Evolutionary conservation across 495 filamentous ascomycete species (phyloP).

Genomic region (Penicillium mononematosum): DNA sequence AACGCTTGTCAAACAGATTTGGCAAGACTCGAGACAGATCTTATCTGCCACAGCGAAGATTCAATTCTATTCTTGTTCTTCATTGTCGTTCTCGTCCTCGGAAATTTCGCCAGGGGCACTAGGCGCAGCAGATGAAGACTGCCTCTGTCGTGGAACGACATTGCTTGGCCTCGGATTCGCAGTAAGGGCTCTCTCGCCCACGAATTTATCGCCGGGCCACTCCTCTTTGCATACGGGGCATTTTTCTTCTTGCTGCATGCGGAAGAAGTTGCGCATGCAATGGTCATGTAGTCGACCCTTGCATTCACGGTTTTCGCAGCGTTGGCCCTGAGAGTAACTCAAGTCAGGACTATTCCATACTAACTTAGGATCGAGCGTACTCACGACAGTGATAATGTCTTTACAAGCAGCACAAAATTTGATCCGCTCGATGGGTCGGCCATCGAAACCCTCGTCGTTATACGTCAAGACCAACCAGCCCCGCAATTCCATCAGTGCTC

Average conservation of each 20-base stretch:
- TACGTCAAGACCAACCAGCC: constrained; percentile 81
- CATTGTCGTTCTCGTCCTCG: not conserved
- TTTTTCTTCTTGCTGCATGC: constrained; percentile 55
- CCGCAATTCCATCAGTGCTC: constrained; percentile 81
- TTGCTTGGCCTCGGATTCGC: constrained; percentile 33
- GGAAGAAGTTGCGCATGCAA: constrained; percentile 72
- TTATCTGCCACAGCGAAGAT: not conserved
- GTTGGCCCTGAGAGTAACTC: constrained; percentile 60
- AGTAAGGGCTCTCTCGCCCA: constrained; percentile 74
- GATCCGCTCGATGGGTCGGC: constrained; percentile 54
- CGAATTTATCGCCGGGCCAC: constrained; percentile 74
- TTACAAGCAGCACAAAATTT: constrained; percentile 87
- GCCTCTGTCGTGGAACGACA: constrained; percentile 19
- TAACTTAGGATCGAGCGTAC: constrained; percentile 13
- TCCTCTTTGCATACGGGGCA: constrained; percentile 72
- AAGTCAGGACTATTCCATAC: constrained; percentile 8
- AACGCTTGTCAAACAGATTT: not conserved
- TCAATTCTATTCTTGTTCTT: not conserved
- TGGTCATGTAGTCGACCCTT: constrained; percentile 70
- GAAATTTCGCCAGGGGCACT: constrained; percentile 2
- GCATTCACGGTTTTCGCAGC: constrained; percentile 71
- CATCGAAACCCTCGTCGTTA: constrained; percentile 63
- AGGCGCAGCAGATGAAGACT: constrained; percentile 13
- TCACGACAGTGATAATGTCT: constrained; percentile 80
- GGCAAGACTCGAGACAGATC: not conserved